phyloP scores from a whole-genome alignment of 129 eudicot genomes.

The Flaveria brownii region DNA sequence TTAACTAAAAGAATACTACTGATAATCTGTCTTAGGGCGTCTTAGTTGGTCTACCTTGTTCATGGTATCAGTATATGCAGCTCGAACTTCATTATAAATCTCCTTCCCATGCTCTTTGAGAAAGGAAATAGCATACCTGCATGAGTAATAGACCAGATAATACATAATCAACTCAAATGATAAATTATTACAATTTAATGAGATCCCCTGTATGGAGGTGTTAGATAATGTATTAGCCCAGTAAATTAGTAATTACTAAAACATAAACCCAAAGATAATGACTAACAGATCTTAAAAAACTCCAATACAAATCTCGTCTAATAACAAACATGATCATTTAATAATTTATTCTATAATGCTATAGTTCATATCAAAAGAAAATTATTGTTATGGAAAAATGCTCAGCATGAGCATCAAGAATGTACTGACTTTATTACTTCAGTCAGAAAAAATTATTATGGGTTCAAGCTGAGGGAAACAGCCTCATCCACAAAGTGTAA shows the following conservation, averaged over 20 bases:
- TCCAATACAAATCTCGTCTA: not conserved
- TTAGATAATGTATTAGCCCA: not conserved
- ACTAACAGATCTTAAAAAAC: not conserved
- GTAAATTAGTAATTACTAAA: not conserved
- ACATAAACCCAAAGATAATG: not conserved
- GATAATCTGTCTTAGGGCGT: conserved; percentile 2
- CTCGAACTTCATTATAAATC: conserved; percentile 83
- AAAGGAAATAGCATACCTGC: conserved; percentile 83
- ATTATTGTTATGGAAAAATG: not conserved
- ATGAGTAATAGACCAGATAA: conserved; percentile 19
- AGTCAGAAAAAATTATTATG: not conserved
- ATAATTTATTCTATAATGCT: conserved; percentile 2
- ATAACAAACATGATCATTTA: not conserved
- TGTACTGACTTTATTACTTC: conserved; percentile 1
- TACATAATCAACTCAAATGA: not conserved
- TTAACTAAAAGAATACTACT: not conserved
- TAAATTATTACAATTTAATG: not conserved
- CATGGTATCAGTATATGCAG: conserved; percentile 96
- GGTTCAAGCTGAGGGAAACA: too few species aligned
- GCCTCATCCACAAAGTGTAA: too few species aligned
- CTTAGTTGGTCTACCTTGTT: conserved; percentile 59
- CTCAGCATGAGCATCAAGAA: conserved; percentile 16
- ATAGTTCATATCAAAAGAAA: conserved; percentile 4
- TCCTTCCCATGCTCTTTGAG: conserved; percentile 97
- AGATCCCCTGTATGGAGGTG: not conserved